phyloP scores from a whole-genome alignment of 1,284 basidiomycete genomes.

The Papiliotrema flavescens region DNA sequence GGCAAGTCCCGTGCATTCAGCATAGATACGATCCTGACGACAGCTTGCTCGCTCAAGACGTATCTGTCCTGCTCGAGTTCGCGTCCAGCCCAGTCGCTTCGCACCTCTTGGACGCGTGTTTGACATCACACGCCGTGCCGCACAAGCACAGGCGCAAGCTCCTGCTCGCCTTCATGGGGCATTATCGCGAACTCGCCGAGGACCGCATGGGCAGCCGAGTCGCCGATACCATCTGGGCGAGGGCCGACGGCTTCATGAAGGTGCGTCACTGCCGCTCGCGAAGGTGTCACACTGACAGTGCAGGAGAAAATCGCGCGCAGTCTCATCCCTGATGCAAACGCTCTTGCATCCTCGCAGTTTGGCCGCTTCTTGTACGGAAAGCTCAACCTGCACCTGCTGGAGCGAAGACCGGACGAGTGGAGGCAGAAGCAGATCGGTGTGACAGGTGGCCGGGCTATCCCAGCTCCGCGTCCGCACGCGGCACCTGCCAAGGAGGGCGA shows the following conservation, averaged over 20 bases:
- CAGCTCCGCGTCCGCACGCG: not conserved
- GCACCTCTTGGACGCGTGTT: constrained; percentile 71
- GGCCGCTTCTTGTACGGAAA: constrained; percentile 81
- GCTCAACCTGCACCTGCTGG: constrained; percentile 72
- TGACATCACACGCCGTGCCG: constrained; percentile 66
- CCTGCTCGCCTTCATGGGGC: constrained; percentile 67
- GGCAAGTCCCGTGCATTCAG: constrained; percentile 51
- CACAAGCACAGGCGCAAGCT: constrained; percentile 67
- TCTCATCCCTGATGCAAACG: constrained; percentile 65
- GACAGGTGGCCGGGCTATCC: not conserved
- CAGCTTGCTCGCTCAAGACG: constrained; percentile 61
- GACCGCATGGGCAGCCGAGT: constrained; percentile 85
- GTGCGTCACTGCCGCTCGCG: constrained; percentile 46
- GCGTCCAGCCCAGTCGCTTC: constrained; percentile 72
- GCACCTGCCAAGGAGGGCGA: not conserved
- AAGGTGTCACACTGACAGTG: not conserved
- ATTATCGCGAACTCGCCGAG: constrained; percentile 72
- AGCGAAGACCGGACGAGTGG: constrained; percentile 78
- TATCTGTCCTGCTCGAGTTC: constrained; percentile 62
- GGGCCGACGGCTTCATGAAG: constrained; percentile 83
- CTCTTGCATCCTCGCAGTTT: constrained; percentile 69
- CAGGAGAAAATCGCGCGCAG: constrained; percentile 87
- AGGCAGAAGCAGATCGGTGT: constrained; percentile 48
- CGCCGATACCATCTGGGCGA: constrained; percentile 79
- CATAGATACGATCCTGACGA: not conserved